Evolutionary conservation across 202 grass and related monocot species (phyloP).

Genomic region (Tripidium arundinaceum): DNA sequence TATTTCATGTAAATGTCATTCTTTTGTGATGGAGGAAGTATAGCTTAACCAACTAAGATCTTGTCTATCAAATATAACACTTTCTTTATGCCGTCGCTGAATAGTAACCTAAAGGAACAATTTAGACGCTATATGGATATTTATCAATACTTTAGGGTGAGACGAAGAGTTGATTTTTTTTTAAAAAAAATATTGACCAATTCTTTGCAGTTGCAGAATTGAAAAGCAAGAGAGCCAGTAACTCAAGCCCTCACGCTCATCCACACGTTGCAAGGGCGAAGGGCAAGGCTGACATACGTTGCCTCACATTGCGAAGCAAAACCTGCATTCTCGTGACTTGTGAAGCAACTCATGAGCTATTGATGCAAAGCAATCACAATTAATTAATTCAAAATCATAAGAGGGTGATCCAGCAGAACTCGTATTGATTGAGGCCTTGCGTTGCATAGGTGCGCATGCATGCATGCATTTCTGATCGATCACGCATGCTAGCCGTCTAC

Average conservation of each 20-base stretch:
- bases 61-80: no score
- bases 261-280: neutral
- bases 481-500: neutral
- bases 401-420: neutral
- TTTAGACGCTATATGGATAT: no score
- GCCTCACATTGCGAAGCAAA: neutral
- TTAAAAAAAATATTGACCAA: neutral
- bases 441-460: neutral
- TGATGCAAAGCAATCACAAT: neutral
- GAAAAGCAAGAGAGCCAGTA: neutral
- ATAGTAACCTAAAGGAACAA: no score
- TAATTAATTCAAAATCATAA: neutral
- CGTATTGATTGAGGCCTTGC: conserved; percentile 2
- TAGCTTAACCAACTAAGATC: no score
- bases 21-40: no score
- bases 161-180: neutral
- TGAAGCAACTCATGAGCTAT: neutral
- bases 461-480: conserved; percentile 31
- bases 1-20: no score
- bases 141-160: no score
- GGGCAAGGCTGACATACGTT: neutral
- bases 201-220: neutral
- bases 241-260: neutral
- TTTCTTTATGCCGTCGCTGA: no score
- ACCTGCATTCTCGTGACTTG: neutral